A percentile compares a stretch with the other conserved stretches of the same genome.
Evolutionary conservation across 139 green algal species (phyloP).

Genomic region (Mesostigma viride): DNA sequence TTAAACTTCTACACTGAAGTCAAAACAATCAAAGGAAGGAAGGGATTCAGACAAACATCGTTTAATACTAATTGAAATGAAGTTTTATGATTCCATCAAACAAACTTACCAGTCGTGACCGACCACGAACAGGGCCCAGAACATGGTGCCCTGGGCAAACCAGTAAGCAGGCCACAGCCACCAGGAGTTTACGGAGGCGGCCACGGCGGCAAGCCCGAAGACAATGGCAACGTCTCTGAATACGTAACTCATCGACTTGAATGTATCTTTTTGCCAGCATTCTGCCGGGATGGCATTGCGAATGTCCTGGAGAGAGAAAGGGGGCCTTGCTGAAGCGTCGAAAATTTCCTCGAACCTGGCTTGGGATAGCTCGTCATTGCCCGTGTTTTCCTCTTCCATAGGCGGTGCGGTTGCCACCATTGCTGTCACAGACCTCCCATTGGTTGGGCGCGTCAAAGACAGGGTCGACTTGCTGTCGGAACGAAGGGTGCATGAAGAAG

Average conservation of each 20-base stretch:
- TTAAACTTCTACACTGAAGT: no score
- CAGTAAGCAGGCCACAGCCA: slow-evolving; percentile 85
- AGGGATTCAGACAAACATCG: no score
- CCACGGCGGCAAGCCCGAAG: slow-evolving; percentile 54
- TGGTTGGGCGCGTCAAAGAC: no score
- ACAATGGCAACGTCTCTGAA: slow-evolving; percentile 73
- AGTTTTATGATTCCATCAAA: no score
- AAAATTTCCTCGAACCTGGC: slow-evolving; percentile 41
- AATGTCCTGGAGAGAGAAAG: slow-evolving; percentile 72
- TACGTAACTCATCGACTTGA: slow-evolving; percentile 59
- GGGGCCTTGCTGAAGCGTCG: slow-evolving; percentile 43
- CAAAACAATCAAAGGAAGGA: no score
- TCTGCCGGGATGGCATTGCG: slow-evolving; percentile 64
- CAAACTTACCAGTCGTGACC: slow-evolving; percentile 87
- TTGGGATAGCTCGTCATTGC: no score
- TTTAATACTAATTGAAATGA: no score
- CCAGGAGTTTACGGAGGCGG: slow-evolving; percentile 52
- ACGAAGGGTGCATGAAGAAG: no score
- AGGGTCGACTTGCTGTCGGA: no score
- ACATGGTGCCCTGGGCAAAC: slow-evolving; percentile 93
- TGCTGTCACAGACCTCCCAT: no score
- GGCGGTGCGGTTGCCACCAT: no score
- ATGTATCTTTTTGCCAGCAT: slow-evolving; percentile 67
- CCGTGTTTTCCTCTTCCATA: no score
- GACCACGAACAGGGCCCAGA: slow-evolving; percentile 93